Conservation (phyloP, 202 grass and related monocot species). For the Brachypodium distachyon region DNA sequence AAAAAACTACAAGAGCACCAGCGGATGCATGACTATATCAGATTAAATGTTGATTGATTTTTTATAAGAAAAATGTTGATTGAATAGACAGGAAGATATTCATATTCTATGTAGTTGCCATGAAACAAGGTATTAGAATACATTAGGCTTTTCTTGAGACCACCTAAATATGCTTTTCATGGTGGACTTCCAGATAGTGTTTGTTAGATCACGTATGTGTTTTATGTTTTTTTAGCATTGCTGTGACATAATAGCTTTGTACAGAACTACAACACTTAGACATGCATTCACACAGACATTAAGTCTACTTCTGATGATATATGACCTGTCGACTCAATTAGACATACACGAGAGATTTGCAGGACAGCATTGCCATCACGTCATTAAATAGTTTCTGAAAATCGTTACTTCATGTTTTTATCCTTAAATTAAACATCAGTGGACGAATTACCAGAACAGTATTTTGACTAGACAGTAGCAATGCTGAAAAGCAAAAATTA, state of each 20-base stretch:
- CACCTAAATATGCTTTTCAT: background rate
- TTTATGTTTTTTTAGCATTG: background rate
- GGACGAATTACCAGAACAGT: background rate
- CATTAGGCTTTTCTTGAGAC: background rate
- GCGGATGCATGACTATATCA: background rate
- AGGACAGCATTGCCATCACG: background rate
- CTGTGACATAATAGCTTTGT: background rate
- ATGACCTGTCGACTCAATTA: background rate
- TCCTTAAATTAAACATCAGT: background rate
- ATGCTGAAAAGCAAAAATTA: background rate
- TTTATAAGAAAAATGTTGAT: background rate
- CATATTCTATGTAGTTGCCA: background rate
- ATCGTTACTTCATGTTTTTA: background rate
- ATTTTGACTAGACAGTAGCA: background rate
- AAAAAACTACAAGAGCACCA: background rate
- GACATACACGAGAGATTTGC: background rate
- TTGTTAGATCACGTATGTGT: background rate
- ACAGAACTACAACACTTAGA: background rate
- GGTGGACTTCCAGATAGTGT: too few relatives aligned
- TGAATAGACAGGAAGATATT: background rate
- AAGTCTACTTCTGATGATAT: background rate
- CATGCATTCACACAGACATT: too few relatives aligned
- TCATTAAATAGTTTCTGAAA: background rate
- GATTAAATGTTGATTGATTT: background rate
- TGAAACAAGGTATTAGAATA: background rate